Base-by-base conservation (phyloP, 805 yeast genomes). In the Starmerella lactis-condensi region DNA sequence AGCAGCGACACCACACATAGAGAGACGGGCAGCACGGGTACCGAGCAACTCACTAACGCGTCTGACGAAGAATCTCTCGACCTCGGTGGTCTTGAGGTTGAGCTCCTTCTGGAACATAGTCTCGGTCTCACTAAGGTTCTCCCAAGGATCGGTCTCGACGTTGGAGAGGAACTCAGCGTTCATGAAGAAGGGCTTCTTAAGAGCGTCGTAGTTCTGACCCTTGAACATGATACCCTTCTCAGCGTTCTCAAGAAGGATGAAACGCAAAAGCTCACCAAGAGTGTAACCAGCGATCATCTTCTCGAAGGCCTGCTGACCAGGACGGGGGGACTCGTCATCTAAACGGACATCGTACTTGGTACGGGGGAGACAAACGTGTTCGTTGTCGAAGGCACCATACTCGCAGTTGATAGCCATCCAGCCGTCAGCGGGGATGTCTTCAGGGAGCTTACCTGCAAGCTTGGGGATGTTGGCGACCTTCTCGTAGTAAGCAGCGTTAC, bases 381-480 rank as follows among this genome's bases (percentile, higher is more conserved):
- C 94, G 52, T 81, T 83, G 56, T 85, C 96, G 53, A 85, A 85
- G 5, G 95, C 85, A 50, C 98, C 96, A 61, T 85, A 85, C 62
- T 85, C 98, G 64, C 95, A 82, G 65, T 85, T 85, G 55, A 85
- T 85, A 33, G 94, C 94, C 92, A 85, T 83, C 40, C 75, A 72
- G 26, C 75, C 64, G 30, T 67, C 67, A 5, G 51, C 55, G 23
- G 67, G 51, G 44, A 81, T 66, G 50, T 79, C 93, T 26, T 56
- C 59, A 19, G 70, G 65, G 33, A 75, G 54, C 45, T 57, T 60
- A 37, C 89, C 92, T 46, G 69, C 70, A 45, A 85, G 64, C 62
- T 85, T 85, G 41, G 83, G 85, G 46, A 85, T 69, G 46, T 69
- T 69, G 31, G 61, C 55, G 32, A 71, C 73, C 30, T 57, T 57